These are phyloP conservation scores for Podila epigama DNA, from an alignment of 192 early-diverging fungal species.

Conservation along the genomic window DNA sequence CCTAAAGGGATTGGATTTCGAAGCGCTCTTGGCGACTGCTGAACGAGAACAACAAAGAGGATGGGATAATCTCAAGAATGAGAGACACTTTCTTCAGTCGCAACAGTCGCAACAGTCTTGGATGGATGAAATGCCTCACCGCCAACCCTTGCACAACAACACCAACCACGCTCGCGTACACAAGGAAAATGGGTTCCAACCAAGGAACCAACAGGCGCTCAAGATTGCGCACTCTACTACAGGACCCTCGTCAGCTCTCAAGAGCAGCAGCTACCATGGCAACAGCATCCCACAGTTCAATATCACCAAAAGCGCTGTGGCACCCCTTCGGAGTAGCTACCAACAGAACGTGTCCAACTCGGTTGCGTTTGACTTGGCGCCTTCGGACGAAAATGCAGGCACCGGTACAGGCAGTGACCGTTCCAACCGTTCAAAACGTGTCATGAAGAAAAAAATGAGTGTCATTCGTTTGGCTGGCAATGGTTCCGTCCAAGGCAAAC, in stretches of 20 bases:
- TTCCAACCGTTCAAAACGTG: conserved; percentile 25
- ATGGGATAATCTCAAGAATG: conserved; percentile 19
- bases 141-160: background rate
- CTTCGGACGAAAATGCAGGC: conserved; percentile 29
- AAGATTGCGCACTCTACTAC: background rate
- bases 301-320: conserved; percentile 4
- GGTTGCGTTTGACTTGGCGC: conserved; percentile 28
- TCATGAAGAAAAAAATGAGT: conserved; percentile 52
- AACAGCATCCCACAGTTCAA: background rate
- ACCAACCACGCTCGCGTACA: background rate
- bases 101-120: background rate
- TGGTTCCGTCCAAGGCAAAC: conserved; percentile 30
- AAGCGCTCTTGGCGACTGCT: conserved; percentile 25
- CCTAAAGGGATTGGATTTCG: conserved; percentile 34
- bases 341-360: conserved; percentile 1
- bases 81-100: conserved; percentile 9
- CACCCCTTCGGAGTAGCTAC: background rate
- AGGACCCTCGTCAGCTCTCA: background rate
- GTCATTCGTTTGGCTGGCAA: conserved; percentile 34
- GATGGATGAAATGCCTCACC: background rate
- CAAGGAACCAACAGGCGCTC: background rate
- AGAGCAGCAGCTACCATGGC: background rate
- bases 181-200: background rate
- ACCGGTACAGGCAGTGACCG: conserved; percentile 40
- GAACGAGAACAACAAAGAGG: conserved; percentile 38